Conservation (phyloP, 2,329 filamentous ascomycete species). For the Xylariaceae sp. region DNA sequence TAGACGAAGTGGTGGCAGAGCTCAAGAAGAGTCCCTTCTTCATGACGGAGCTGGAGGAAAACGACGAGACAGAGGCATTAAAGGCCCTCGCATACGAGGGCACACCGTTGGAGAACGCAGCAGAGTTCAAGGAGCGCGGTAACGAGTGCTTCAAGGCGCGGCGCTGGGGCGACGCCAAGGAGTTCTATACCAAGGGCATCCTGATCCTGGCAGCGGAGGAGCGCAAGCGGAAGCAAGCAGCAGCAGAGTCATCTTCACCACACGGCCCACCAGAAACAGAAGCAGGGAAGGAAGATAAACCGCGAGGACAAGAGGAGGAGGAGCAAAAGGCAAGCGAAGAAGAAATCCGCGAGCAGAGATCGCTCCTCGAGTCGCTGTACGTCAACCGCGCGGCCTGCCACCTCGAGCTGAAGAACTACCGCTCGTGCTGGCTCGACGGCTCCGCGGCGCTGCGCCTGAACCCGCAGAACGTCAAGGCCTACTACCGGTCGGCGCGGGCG, state of each 20-base stretch:
- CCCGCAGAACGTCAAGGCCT: constrained; percentile 83
- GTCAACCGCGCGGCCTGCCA: constrained; percentile 91
- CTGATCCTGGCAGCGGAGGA: constrained; percentile 71
- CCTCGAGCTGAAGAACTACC: constrained; percentile 86
- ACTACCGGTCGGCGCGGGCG: constrained; percentile 82
- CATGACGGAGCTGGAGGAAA: constrained; percentile 93
- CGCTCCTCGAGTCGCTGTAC: constrained; percentile 76
- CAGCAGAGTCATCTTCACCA: constrained; percentile 33
- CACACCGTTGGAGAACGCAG: constrained; percentile 79
- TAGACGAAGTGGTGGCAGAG: constrained; percentile 62
- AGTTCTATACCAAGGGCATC: constrained; percentile 91
- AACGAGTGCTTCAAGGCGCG: constrained; percentile 83
- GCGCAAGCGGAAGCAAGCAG: constrained; percentile 52
- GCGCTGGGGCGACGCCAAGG: constrained; percentile 81
- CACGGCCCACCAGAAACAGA: constrained; percentile 4
- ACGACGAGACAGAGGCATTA: constrained; percentile 83
- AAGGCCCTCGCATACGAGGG: constrained; percentile 93
- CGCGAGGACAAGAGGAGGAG: constrained; percentile 41
- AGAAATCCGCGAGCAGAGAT: constrained; percentile 56
- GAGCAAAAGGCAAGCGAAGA: constrained; percentile 59
- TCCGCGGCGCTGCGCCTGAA: constrained; percentile 80
- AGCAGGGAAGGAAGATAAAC: constrained; percentile 45
- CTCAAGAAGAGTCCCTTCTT: constrained; percentile 78
- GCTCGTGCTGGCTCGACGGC: constrained; percentile 85
- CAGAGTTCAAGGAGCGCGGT: constrained; percentile 87